Percentiles rank a stretch among this genome's conserved stretches.
Conservation (phyloP, 1,284 basidiomycete genomes). For the Heterobasidion irregulare region DNA sequence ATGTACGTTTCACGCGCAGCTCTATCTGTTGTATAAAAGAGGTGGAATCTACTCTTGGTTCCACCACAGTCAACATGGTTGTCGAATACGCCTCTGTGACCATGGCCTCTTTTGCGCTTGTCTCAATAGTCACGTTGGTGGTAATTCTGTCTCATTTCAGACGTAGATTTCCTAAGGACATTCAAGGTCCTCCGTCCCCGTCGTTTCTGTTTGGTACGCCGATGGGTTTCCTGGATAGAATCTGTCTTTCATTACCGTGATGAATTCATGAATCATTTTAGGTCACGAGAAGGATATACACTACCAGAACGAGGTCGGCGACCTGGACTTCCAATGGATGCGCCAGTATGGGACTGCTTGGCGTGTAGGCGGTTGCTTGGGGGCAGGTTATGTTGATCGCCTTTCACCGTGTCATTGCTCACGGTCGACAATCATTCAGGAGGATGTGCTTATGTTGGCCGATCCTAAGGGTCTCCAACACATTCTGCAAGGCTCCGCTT, state of each 20-base stretch:
- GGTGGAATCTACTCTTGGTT: no score
- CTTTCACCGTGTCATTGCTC: no score
- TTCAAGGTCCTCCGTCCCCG: slow-evolving; percentile 7
- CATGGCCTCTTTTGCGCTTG: no score
- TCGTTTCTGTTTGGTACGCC: slow-evolving; percentile 8
- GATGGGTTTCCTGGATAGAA: background rate
- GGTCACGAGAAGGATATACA: slow-evolving; percentile 12
- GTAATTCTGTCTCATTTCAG: background rate
- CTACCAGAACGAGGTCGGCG: slow-evolving; percentile 13
- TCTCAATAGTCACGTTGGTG: slow-evolving; percentile 10
- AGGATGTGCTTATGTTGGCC: slow-evolving; percentile 8
- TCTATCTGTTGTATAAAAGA: no score
- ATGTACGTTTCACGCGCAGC: no score
- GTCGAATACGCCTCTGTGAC: no score
- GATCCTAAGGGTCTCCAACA: slow-evolving; percentile 12
- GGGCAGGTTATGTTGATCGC: slow-evolving; percentile 5
- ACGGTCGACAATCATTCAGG: background rate
- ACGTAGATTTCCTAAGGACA: slow-evolving; percentile 6
- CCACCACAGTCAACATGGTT: no score
- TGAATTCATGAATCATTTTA: background rate
- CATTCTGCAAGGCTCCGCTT: slow-evolving; percentile 11
- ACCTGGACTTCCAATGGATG: slow-evolving; percentile 13
- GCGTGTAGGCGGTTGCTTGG: slow-evolving; percentile 12
- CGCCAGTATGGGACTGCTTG: slow-evolving; percentile 13
- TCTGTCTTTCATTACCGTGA: background rate